Conservation (phyloP, 345 rosid genomes). For the Eucalyptus lansdowneana region DNA sequence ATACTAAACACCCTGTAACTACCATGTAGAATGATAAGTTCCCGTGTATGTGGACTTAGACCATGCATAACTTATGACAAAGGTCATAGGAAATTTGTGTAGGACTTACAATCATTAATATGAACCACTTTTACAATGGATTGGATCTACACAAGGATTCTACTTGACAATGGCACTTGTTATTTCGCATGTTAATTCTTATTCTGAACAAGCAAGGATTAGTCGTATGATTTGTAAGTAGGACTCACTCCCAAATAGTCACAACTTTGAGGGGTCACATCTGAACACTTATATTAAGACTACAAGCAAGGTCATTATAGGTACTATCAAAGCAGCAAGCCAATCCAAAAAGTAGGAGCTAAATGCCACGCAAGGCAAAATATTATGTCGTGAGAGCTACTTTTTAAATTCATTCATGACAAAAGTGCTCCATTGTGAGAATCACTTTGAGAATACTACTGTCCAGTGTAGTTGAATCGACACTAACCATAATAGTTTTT, state of each 20-base stretch:
- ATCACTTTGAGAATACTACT: not conserved
- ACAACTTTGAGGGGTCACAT: not conserved
- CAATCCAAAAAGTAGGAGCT: not conserved
- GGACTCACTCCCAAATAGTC: not conserved
- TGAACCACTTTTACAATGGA: not conserved
- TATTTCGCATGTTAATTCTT: not conserved
- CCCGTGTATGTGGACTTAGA: not conserved
- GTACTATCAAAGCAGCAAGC: not conserved
- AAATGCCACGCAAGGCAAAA: not conserved
- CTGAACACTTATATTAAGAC: not conserved
- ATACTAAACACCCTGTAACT: not conserved
- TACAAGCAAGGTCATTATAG: not conserved
- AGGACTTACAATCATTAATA: not conserved
- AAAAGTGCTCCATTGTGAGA: not conserved
- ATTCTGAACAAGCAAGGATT: not conserved
- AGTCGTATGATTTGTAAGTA: not conserved
- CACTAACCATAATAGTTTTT: not conserved
- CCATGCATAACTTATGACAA: not conserved
- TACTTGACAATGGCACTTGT: not conserved
- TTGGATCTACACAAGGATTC: not conserved
- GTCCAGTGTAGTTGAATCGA: not conserved
- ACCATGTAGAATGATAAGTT: not conserved
- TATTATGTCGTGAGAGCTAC: not conserved
- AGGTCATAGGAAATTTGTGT: not conserved
- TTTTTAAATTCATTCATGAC: not conserved